These are phyloP conservation scores for Citrus inodora DNA, from an alignment of 345 rosid species.

Conservation along the genomic window DNA sequence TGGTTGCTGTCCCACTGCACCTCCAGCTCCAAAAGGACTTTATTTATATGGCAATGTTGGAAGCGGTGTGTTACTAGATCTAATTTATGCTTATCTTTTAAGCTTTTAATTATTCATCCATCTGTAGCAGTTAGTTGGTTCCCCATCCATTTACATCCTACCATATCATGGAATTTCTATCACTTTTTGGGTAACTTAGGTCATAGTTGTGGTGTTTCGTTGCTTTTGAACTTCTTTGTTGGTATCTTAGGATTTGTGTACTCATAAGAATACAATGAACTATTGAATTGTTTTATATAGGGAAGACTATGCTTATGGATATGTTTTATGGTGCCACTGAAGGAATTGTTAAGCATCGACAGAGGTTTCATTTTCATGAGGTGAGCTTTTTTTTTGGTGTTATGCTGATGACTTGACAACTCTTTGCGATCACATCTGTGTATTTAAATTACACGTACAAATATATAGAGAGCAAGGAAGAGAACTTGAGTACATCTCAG, in stretches of 20 bases:
- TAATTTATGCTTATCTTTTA: slow-evolving; percentile 5
- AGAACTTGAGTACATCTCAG: background rate
- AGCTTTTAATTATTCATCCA: background rate
- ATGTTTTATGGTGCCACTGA: slow-evolving; percentile 81
- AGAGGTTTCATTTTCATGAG: slow-evolving; percentile 86
- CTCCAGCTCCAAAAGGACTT: slow-evolving; percentile 84
- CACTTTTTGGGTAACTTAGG: background rate
- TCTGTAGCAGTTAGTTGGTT: background rate
- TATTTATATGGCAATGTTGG: slow-evolving; percentile 92
- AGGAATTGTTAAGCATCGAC: slow-evolving; percentile 63
- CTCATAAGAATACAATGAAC: background rate
- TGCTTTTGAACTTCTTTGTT: slow-evolving; percentile 4
- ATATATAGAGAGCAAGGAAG: background rate
- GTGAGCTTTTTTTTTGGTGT: slow-evolving; percentile 32
- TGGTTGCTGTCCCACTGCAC: slow-evolving; percentile 70
- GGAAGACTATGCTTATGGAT: slow-evolving; percentile 98
- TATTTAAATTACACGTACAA: background rate
- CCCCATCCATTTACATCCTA: background rate
- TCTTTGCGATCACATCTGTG: background rate
- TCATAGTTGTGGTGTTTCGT: background rate
- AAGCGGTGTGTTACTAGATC: slow-evolving; percentile 55
- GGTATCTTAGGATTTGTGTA: background rate
- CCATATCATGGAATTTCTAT: background rate
- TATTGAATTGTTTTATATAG: slow-evolving; percentile 31
- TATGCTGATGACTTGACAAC: background rate